These are phyloP conservation scores for Sporodiniella umbellata DNA, from an alignment of 371 early-diverging fungal species.

Conservation along the genomic window DNA sequence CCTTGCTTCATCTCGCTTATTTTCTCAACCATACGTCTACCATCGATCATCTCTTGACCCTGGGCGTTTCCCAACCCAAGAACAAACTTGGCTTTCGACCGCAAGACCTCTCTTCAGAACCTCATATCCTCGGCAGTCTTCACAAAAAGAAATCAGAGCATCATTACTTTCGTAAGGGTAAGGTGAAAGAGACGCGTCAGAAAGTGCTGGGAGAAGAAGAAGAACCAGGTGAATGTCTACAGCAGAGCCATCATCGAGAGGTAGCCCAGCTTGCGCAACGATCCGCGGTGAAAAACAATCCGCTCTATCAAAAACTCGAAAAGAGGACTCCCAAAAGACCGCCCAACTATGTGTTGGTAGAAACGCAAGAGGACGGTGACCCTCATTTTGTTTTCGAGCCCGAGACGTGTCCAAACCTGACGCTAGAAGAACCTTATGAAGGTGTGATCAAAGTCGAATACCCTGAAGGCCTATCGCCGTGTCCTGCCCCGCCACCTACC, in stretches of 20 bases:
- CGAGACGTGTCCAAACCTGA: too few species aligned
- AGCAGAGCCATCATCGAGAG: conserved; percentile 16
- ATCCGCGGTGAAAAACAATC: conserved; percentile 33
- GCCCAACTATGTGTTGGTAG: too few species aligned
- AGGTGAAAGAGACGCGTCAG: conserved; percentile 23
- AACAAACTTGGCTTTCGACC: conserved; percentile 26
- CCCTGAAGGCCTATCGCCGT: too few species aligned
- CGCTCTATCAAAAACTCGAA: conserved; percentile 33
- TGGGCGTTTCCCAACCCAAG: conserved; percentile 14
- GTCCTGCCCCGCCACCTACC: too few species aligned
- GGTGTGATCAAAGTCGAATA: too few species aligned
- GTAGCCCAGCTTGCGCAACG: conserved; percentile 21
- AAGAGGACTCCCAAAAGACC: too few species aligned
- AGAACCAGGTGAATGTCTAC: conserved; percentile 3
- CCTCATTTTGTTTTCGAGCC: too few species aligned
- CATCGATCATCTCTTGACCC: conserved; percentile 8
- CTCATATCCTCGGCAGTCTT: background rate
- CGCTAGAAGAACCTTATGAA: too few species aligned
- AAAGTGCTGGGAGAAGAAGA: conserved; percentile 23
- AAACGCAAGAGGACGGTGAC: too few species aligned
- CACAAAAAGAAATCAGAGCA: conserved; percentile 11
- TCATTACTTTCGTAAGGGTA: conserved; percentile 20
- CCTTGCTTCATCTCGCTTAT: conserved; percentile 23
- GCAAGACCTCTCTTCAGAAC: conserved; percentile 7
- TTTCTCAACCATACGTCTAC: conserved; percentile 12